Evolutionary conservation across 2,329 filamentous ascomycete species (phyloP).

Genomic region (Emmonsia crescens): DNA sequence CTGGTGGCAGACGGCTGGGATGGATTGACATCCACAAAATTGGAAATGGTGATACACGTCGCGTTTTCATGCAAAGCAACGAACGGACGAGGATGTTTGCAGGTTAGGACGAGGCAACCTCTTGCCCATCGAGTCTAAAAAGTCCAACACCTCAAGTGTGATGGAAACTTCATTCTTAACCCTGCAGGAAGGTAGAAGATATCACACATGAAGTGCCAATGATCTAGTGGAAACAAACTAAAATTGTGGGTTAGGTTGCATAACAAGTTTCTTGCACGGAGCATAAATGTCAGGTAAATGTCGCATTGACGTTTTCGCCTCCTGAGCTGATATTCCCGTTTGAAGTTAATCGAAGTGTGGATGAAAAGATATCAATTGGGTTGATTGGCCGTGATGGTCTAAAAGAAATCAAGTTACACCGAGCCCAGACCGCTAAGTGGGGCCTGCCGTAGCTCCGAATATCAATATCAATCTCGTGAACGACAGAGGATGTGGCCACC

Average conservation of each 20-base stretch:
- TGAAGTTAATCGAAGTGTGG: not conserved
- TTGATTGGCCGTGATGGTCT: not conserved
- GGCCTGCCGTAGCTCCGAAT: not conserved
- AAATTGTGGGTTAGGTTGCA: not conserved
- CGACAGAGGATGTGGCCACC: constrained; percentile 11
- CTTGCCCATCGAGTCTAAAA: not conserved
- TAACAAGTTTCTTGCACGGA: not conserved
- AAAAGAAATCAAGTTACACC: not conserved
- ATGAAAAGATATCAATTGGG: not conserved
- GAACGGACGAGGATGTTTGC: not conserved
- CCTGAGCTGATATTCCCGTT: not conserved
- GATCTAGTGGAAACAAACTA: not conserved
- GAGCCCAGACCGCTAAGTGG: not conserved
- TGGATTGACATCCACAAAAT: not conserved
- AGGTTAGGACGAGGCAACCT: not conserved
- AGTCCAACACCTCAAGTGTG: not conserved
- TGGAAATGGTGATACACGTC: not conserved
- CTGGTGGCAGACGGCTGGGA: not conserved
- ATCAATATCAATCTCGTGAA: constrained; percentile 13
- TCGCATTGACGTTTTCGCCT: not conserved
- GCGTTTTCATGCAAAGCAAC: not conserved
- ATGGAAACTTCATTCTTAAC: not conserved
- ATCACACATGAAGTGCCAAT: not conserved
- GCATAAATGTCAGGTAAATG: not conserved
- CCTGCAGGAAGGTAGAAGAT: not conserved